phyloP scores from a whole-genome alignment of 305 asterid genomes.

The Ilex paraguariensis region DNA sequence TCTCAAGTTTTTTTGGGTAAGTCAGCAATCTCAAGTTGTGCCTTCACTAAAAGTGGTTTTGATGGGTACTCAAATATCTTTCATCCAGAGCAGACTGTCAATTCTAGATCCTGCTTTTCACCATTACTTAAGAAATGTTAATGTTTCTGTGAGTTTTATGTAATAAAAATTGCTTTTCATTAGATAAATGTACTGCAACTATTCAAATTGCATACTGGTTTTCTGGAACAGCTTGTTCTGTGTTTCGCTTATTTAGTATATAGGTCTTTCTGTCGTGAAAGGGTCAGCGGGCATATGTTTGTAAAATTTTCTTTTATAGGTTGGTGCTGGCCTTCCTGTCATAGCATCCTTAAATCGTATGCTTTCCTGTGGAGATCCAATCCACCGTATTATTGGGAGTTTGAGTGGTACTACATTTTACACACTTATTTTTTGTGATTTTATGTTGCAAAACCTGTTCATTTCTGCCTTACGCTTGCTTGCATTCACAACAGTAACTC shows the following conservation, averaged over 20 bases:
- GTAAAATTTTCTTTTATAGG: constrained; percentile 40
- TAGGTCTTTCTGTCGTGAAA: constrained; percentile 1
- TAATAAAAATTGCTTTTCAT: too few species aligned
- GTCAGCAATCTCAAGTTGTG: too few species aligned
- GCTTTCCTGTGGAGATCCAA: constrained; percentile 75
- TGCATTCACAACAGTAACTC: not conserved
- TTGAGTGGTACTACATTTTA: constrained; percentile 58
- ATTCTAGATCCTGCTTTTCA: too few species aligned
- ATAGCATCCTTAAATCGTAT: constrained; percentile 81
- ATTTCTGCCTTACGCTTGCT: constrained; percentile 5
- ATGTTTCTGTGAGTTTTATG: too few species aligned
- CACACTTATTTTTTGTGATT: not conserved
- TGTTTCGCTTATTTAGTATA: not conserved
- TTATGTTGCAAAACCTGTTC: not conserved
- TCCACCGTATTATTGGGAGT: constrained; percentile 79
- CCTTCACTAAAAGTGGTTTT: too few species aligned
- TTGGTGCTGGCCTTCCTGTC: constrained; percentile 98
- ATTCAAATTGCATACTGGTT: too few species aligned
- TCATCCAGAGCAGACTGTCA: too few species aligned
- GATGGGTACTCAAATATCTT: too few species aligned
- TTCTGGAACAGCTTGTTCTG: too few species aligned
- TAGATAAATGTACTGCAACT: too few species aligned
- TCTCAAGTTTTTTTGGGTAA: too few species aligned
- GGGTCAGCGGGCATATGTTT: constrained; percentile 3
- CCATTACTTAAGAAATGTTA: too few species aligned